Evolutionary conservation across 179 eudicot species (phyloP).

Genomic region (Patellifolia procumbens): DNA sequence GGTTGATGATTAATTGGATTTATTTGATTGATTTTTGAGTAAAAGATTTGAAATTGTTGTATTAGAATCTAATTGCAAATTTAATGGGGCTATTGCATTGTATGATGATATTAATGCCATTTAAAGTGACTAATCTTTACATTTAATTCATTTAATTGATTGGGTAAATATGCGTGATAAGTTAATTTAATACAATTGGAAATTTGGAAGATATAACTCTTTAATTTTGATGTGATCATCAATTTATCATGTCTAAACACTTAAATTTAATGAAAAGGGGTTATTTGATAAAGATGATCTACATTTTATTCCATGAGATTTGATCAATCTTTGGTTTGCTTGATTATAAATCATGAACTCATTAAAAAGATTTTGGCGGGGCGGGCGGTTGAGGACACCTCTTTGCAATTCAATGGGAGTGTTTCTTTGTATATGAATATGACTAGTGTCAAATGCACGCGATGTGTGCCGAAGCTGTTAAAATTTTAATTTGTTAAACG

Average conservation of each 20-base stretch:
- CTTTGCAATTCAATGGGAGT: no score
- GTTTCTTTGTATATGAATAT: no score
- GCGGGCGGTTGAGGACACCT: background rate
- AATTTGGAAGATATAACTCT: background rate
- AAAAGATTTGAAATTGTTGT: background rate
- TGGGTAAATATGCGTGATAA: slow-evolving; percentile 1
- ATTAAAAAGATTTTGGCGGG: background rate
- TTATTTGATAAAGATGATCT: no score
- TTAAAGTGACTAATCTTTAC: slow-evolving; percentile 2
- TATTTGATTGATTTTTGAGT: background rate
- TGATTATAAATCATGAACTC: background rate
- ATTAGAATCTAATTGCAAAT: background rate
- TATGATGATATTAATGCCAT: background rate
- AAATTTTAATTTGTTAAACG: no score
- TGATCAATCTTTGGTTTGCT: background rate
- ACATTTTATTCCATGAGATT: no score
- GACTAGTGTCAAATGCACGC: no score
- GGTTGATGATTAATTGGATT: background rate
- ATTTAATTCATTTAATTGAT: background rate
- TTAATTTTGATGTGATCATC: background rate
- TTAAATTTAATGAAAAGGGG: no score
- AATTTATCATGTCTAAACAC: no score
- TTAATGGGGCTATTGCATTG: slow-evolving; percentile 1
- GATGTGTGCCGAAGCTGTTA: no score
- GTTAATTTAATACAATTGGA: background rate